Conservation (phyloP, 306 rosid species). For the Vigna radiata region DNA sequence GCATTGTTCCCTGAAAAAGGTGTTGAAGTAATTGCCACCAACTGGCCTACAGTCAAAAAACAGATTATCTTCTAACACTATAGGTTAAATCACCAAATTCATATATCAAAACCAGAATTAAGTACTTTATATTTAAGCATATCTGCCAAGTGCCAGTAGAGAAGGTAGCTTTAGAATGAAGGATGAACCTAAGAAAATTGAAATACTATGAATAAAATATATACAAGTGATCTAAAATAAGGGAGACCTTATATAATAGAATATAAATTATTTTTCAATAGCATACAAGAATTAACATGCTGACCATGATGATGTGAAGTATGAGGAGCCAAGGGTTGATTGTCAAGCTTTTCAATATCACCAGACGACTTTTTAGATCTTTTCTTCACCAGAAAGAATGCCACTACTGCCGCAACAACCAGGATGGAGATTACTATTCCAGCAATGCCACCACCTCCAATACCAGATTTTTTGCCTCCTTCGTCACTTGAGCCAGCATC, state of each 20-base stretch:
- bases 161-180: conserved; percentile 16
- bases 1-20: conserved; percentile 3
- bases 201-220: conserved; percentile 18
- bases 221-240: conserved; percentile 6
- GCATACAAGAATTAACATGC: conserved; percentile 31
- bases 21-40: conserved; percentile 23
- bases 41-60: not conserved
- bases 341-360: conserved; percentile 75
- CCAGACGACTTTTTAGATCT: conserved; percentile 68
- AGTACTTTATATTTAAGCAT: not conserved
- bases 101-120: conserved; percentile 21
- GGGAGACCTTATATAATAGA: not conserved
- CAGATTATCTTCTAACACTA: not conserved
- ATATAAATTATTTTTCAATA: conserved; percentile 33
- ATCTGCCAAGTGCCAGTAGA: not conserved
- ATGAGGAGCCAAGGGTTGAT: conserved; percentile 61
- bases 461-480: conserved; percentile 79
- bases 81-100: not conserved
- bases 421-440: conserved; percentile 89
- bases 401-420: conserved; percentile 76
- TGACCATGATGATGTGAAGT: conserved; percentile 63
- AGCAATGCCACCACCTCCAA: conserved; percentile 90
- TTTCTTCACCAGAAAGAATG: conserved; percentile 79
- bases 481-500: conserved; percentile 52
- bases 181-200: not conserved